phyloP scores from a whole-genome alignment of 2,329 filamentous ascomycete species.

The Penicillium occitanis region DNA sequence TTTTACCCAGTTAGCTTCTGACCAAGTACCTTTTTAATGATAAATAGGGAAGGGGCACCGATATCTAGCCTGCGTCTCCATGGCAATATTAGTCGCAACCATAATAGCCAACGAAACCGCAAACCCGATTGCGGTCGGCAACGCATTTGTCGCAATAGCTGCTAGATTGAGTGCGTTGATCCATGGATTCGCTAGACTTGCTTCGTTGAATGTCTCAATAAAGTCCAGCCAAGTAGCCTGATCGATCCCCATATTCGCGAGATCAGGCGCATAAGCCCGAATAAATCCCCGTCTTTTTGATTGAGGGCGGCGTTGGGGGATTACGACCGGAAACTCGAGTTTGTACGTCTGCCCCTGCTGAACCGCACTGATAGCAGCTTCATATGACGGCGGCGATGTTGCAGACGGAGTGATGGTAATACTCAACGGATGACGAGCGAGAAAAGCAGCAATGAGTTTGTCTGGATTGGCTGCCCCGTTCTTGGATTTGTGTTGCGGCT shows the following conservation, averaged over 20 bases:
- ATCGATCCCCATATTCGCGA: conserved; percentile 37
- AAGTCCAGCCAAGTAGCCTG: conserved; percentile 41
- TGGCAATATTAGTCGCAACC: conserved; percentile 14
- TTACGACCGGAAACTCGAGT: conserved; percentile 33
- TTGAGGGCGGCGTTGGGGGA: conserved; percentile 42
- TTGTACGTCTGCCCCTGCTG: background rate
- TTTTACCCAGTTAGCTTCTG: no score
- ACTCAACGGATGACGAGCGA: conserved; percentile 16
- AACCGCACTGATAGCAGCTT: background rate
- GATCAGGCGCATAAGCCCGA: conserved; percentile 40
- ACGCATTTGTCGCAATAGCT: background rate
- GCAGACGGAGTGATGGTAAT: background rate
- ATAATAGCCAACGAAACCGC: conserved; percentile 16
- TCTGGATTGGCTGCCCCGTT: conserved; percentile 16
- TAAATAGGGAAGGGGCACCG: background rate
- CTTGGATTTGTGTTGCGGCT: conserved; percentile 19
- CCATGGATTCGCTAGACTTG: conserved; percentile 18
- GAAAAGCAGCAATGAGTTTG: conserved; percentile 21
- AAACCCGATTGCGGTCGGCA: conserved; percentile 1
- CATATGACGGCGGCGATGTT: background rate
- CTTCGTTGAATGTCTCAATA: conserved; percentile 31
- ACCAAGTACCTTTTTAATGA: no score
- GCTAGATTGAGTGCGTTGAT: conserved; percentile 21
- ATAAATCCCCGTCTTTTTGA: conserved; percentile 41
- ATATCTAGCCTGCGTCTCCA: conserved; percentile 26